These are phyloP conservation scores for Hortaea sp. DNA, from an alignment of 2,329 filamentous ascomycete species.

Conservation along the genomic window DNA sequence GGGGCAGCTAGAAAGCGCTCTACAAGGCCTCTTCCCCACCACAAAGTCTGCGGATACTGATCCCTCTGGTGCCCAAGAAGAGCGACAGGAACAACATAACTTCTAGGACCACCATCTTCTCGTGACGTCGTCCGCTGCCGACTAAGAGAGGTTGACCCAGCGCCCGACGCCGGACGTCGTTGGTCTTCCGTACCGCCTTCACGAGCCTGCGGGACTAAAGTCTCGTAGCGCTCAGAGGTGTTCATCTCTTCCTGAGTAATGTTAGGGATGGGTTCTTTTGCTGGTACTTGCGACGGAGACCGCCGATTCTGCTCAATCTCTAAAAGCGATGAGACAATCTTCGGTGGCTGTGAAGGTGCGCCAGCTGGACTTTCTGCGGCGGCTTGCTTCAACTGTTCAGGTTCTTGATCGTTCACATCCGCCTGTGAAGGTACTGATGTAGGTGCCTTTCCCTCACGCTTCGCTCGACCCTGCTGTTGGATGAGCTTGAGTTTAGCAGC, in stretches of 20 bases:
- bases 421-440: neutral
- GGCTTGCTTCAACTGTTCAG: neutral
- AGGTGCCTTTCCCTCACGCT: neutral
- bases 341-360: conserved; percentile 7
- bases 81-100: conserved; percentile 19
- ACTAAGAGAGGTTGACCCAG: neutral
- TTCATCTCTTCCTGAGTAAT: conserved; percentile 24
- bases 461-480: conserved; percentile 6
- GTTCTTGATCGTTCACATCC: neutral
- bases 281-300: conserved; percentile 26
- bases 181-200: neutral
- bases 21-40: conserved; percentile 10
- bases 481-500: conserved; percentile 9
- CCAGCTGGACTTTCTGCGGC: neutral
- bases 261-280: conserved; percentile 13
- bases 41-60: conserved; percentile 16
- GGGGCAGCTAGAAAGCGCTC: conserved; percentile 14
- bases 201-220: conserved; percentile 19
- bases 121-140: conserved; percentile 1
- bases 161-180: neutral
- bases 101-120: conserved; percentile 2
- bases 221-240: conserved; percentile 25
- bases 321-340: conserved; percentile 5
- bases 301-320: conserved; percentile 11
- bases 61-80: conserved; percentile 23